These are phyloP conservation scores for Hydnum rufescens DNA, from an alignment of 768 basidiomycete species.

Conservation along the genomic window DNA sequence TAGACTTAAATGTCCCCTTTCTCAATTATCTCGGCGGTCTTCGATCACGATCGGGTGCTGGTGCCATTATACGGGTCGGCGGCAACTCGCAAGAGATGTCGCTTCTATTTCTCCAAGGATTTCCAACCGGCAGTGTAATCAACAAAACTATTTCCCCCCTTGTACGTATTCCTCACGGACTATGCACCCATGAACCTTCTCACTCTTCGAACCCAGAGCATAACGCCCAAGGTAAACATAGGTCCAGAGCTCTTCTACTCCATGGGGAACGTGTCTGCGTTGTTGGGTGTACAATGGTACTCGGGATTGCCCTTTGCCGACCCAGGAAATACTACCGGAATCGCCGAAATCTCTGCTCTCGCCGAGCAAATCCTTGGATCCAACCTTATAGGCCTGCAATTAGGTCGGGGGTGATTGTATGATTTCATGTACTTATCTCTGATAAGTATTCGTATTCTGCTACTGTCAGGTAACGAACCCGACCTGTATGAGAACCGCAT, in stretches of 20 bases:
- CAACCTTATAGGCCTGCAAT: conserved; percentile 45
- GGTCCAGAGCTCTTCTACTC: conserved; percentile 48
- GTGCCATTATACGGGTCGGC: conserved; percentile 26
- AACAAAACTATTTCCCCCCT: conserved; percentile 15
- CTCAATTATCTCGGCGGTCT: conserved; percentile 30
- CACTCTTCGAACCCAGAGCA: too few relatives aligned
- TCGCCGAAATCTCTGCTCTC: conserved; percentile 28
- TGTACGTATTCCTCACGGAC: too few relatives aligned
- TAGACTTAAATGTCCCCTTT: conserved; percentile 22
- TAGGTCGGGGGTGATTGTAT: conserved; percentile 16
- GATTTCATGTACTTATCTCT: background rate
- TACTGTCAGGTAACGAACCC: conserved; percentile 43
- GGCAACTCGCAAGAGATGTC: conserved; percentile 32
- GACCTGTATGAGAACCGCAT: conserved; percentile 32
- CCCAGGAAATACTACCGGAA: conserved; percentile 5
- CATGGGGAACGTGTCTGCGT: conserved; percentile 34
- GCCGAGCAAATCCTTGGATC: conserved; percentile 44
- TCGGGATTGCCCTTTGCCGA: conserved; percentile 17
- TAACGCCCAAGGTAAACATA: conserved; percentile 46
- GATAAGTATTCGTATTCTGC: background rate
- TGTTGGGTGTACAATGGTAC: conserved; percentile 49
- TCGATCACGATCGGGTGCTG: conserved; percentile 23
- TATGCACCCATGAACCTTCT: too few relatives aligned
- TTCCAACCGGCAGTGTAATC: background rate
- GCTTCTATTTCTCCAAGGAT: conserved; percentile 1